Evolutionary conservation across 2,329 filamentous ascomycete species (phyloP).

Genomic region (Penicillium sp.): DNA sequence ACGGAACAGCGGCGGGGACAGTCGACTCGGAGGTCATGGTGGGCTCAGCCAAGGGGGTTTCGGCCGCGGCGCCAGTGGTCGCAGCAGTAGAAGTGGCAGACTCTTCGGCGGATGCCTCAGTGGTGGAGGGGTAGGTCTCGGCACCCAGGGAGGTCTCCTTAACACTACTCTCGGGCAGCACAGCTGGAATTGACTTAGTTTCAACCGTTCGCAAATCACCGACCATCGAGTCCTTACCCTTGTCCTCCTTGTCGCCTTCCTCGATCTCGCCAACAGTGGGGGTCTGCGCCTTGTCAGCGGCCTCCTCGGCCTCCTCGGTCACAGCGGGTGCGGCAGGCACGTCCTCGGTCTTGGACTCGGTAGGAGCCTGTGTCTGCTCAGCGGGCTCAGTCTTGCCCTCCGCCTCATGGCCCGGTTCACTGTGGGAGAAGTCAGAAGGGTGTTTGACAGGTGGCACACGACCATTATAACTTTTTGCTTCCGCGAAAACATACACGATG

Average conservation of each 20-base stretch:
- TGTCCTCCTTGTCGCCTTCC: constrained; percentile 12
- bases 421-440: constrained; percentile 5
- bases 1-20: constrained; percentile 1
- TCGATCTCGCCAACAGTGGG: constrained; percentile 17
- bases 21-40: constrained; percentile 12
- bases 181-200: constrained; percentile 6
- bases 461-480: constrained; percentile 7
- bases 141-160: constrained; percentile 16
- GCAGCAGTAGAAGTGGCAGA: constrained; percentile 16
- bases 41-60: constrained; percentile 7
- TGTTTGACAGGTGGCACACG: constrained; percentile 10
- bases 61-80: constrained; percentile 6
- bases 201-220: not conserved
- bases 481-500: constrained; percentile 28
- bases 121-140: constrained; percentile 19
- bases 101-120: constrained; percentile 16
- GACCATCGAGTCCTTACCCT: constrained; percentile 13
- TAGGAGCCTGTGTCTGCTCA: constrained; percentile 12
- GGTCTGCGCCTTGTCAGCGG: constrained; percentile 22
- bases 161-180: constrained; percentile 20
- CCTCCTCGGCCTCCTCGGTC: constrained; percentile 11
- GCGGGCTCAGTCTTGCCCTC: constrained; percentile 20
- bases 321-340: constrained; percentile 7
- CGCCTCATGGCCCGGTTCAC: constrained; percentile 19
- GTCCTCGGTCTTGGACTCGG: constrained; percentile 13